Base-by-base conservation (phyloP, 306 rosid genomes). In the Cucurbita pepo region DNA sequence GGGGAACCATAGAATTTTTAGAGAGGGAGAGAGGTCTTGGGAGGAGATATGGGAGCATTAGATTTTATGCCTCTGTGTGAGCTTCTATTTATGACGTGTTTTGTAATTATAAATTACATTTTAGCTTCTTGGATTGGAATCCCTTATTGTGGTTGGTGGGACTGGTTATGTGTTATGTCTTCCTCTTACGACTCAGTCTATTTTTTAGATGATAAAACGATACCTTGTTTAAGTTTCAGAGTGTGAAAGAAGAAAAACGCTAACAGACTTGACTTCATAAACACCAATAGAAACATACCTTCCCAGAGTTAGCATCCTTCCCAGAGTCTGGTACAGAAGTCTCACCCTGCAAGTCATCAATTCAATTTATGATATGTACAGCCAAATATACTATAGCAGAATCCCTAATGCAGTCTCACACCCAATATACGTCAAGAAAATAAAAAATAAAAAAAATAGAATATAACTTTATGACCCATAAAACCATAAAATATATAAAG, bases 331-430 rank as follows among this genome's bases (percentile, higher is more conserved):
- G 88, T 75, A 72, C 88, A 41, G 18, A 56, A 41, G 71, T 80
- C 85, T 94, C 99, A 80, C 99, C 99, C 99, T 94, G 91, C 57
- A 86, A 85, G 76, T 73, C 72, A 75, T 47, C 77, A 83, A 79
- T 44, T 75, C 76, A 81, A 38, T 40, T 43, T 15, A 77, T 52
- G n/a, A 76, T 47, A 56, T 61, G 54, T 65, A 57, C 73, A 79
- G 37, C 36, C 70, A 62, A 74, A 71, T 65, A 25, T 45, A 44
- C 22, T 8, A 22, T 66, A 6, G 55, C 40, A 44, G 72, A 63
- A 18, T n/a, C 18, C 45, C 51, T 11, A 45, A 66, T 44, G 11
- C 55, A 21, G 38, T 21, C 54, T 21, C 54, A 41, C 72, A 66
- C 38, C 38, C 19, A 12, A 66, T 66, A 45, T 66, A 10, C 4